Percentiles rank a stretch among this genome's conserved stretches.
Conservation (phyloP, 257 asterid genomes). For the Nemophila menziesii region DNA sequence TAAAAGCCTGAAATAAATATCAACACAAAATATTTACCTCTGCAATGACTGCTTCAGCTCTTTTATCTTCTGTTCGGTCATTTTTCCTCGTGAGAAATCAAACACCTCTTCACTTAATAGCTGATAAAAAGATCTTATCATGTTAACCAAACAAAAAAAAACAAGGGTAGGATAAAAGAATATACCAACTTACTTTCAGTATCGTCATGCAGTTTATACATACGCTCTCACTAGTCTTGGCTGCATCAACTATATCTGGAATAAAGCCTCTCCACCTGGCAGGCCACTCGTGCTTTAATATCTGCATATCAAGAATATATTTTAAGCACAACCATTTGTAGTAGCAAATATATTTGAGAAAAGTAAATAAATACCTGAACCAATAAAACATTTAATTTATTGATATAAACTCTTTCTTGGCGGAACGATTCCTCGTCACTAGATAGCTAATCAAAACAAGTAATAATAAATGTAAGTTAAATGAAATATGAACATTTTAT, state of each 20-base stretch:
- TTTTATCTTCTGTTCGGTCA: slow-evolving; percentile 96
- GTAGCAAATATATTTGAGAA: not conserved
- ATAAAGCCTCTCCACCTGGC: slow-evolving; percentile 86
- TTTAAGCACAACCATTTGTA: not conserved
- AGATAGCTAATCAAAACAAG: slow-evolving; percentile 50
- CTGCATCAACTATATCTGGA: slow-evolving; percentile 96
- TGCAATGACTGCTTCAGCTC: slow-evolving; percentile 85
- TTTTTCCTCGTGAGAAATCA: slow-evolving; percentile 98
- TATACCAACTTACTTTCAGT: slow-evolving; percentile 42
- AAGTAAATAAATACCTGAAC: slow-evolving; percentile 61
- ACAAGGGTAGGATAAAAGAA: slow-evolving; percentile 3
- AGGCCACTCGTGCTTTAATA: slow-evolving; percentile 99
- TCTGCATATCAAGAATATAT: slow-evolving; percentile 31
- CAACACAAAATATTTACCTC: slow-evolving; percentile 34
- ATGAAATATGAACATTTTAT: slow-evolving; percentile 1
- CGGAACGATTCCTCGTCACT: slow-evolving; percentile 90
- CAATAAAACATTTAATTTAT: slow-evolving; percentile 67
- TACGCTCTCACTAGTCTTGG: slow-evolving; percentile 86
- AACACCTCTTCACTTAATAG: slow-evolving; percentile 98
- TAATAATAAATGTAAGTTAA: not conserved
- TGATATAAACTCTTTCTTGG: slow-evolving; percentile 80
- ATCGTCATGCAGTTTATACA: slow-evolving; percentile 99
- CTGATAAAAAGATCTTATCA: slow-evolving; percentile 29
- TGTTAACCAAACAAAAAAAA: slow-evolving; percentile 8
- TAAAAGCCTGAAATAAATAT: not conserved